Percentiles rank a stretch among this genome's conserved stretches.
Evolutionary conservation across 495 filamentous ascomycete genomes (phyloP).

Genomic region (Penicillium lividum): DNA sequence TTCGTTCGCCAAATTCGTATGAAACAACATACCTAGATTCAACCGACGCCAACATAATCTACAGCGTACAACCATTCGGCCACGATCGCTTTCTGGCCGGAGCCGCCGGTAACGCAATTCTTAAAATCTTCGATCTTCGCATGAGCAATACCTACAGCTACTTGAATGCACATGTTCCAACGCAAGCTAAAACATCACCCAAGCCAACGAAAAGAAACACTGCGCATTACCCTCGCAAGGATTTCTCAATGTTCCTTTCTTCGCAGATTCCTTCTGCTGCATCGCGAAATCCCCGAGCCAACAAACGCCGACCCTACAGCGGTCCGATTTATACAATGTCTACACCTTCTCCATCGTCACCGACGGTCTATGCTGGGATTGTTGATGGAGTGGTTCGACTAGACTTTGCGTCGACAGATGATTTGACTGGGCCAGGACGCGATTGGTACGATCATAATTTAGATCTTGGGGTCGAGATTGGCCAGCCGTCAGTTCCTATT

Average conservation of each 20-base stretch:
- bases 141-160: slow-evolving; percentile 51
- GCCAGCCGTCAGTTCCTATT: slow-evolving; percentile 7
- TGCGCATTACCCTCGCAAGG: slow-evolving; percentile 25
- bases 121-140: slow-evolving; percentile 69
- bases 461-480: slow-evolving; percentile 11
- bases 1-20: slow-evolving; percentile 53
- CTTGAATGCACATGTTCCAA: slow-evolving; percentile 26
- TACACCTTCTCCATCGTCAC: slow-evolving; percentile 54
- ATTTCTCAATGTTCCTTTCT: slow-evolving; percentile 45
- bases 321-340: slow-evolving; percentile 62
- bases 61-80: slow-evolving; percentile 58
- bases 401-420: slow-evolving; percentile 53
- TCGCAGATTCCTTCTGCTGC: slow-evolving; percentile 18
- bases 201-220: background rate
- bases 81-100: slow-evolving; percentile 60
- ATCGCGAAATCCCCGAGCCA: slow-evolving; percentile 12
- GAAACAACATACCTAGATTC: slow-evolving; percentile 55
- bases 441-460: slow-evolving; percentile 41
- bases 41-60: slow-evolving; percentile 58
- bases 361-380: slow-evolving; percentile 59
- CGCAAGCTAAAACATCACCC: slow-evolving; percentile 5
- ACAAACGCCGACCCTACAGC: slow-evolving; percentile 30
- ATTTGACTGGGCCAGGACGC: slow-evolving; percentile 32
- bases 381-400: slow-evolving; percentile 54
- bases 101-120: slow-evolving; percentile 52